Conservation (phyloP, 202 grass and related monocot genomes). For the Setaria viridis region DNA sequence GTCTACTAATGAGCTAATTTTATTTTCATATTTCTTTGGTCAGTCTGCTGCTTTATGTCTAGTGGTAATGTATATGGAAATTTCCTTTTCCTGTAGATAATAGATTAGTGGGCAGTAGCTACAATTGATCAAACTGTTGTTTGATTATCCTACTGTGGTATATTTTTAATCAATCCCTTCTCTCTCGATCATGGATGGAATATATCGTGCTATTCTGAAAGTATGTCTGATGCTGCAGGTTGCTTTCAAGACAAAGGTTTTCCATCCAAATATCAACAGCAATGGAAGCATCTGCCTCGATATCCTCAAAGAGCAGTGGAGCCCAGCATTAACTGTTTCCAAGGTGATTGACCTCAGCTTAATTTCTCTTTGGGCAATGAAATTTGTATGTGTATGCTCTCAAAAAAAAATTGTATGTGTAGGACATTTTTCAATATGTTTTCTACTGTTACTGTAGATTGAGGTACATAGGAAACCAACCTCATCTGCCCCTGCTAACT, state of each 20-base stretch:
- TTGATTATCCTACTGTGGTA: background rate
- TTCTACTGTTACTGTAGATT: background rate
- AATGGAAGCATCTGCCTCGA: constrained; percentile 56
- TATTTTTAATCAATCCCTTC: background rate
- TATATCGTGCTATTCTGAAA: background rate
- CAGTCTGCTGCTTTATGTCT: background rate
- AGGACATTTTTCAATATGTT: background rate
- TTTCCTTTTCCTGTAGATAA: background rate
- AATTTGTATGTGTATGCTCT: background rate
- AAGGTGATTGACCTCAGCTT: constrained; percentile 12
- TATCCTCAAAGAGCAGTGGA: constrained; percentile 57
- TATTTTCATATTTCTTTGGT: background rate
- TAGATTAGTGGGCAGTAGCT: background rate
- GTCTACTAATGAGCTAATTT: background rate
- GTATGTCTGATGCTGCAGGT: constrained; percentile 31
- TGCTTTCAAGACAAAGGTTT: constrained; percentile 53
- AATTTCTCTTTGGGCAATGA: background rate
- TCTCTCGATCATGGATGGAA: background rate
- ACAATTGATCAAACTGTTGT: background rate
- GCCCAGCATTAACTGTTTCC: constrained; percentile 52
- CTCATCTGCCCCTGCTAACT: background rate
- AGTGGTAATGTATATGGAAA: background rate
- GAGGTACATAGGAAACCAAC: background rate
- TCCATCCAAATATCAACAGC: constrained; percentile 58
- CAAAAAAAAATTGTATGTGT: background rate